Evolutionary conservation across 1,139 yeast species (phyloP), one percentile per base, ranked within the genome.

Genomic region (Scheffersomyces titani): DNA sequence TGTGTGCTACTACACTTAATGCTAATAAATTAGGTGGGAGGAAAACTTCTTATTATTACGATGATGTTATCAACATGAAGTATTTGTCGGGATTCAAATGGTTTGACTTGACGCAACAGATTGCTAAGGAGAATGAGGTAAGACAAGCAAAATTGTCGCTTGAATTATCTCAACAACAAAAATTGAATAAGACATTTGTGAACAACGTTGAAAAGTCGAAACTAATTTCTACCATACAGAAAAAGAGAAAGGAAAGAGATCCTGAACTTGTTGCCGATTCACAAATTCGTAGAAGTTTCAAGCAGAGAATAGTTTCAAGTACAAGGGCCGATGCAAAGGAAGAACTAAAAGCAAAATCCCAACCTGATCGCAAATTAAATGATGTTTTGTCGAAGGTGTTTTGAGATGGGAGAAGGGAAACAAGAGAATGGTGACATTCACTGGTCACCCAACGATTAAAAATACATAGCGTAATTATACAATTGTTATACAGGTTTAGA

Each of bases 41-140:
- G 67, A 94, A 94, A 73, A 89, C 96, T 1, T 85, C 89, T n/a
- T 93, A 90, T 69, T 94, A 93, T 72, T 89, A 94, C 67, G 99
- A 96, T 71, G 99, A 96, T 75, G 88, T 94, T 21, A 81, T 96
- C 76, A 94, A 92, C 69, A 87, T 94, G 59, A 93, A 91, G 71
- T 94, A 94, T 66, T 78, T 94, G 61, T 88, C 92, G 16, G 92
- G 94, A 5, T 96, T 93, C 81, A 94, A 96, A 69, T 94, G 99
- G 99, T 81, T 88, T 58, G 97, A 96, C 66, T 80, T 94, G 68
- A 92, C 98, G 1, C 97, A 90, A 69, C 98, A 94, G 70, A 90
- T 94, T 63, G 93, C 97, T 5, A 86, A 85, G 66, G 99, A 94
- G 73, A 89, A 90, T 63, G 98, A 93, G 70, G 82, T 89, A 50